phyloP scores from a whole-genome alignment of 345 rosid genomes.

The Lepidium didymum region DNA sequence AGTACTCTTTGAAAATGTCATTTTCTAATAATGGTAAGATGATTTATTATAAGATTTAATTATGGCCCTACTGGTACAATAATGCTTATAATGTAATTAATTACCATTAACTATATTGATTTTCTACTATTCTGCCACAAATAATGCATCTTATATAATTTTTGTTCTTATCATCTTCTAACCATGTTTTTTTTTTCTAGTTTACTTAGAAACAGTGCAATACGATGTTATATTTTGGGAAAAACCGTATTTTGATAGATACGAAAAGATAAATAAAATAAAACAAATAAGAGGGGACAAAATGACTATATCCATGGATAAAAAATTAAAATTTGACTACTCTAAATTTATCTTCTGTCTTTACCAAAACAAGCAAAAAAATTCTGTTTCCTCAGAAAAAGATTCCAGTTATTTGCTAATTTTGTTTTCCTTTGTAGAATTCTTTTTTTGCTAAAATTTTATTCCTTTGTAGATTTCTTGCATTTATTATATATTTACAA shows the following conservation, averaged over 20 bases:
- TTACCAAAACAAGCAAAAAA: neutral
- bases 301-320: too few species aligned
- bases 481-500: neutral
- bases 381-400: neutral
- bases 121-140: neutral
- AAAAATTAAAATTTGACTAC: too few species aligned
- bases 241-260: too few species aligned
- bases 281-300: too few species aligned
- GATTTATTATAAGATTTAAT: neutral
- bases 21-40: conserved; percentile 1
- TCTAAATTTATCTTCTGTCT: neutral
- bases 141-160: neutral
- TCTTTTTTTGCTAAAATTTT: too few species aligned
- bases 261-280: too few species aligned
- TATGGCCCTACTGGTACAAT: neutral
- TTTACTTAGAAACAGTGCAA: neutral
- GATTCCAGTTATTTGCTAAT: neutral
- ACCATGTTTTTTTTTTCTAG: neutral
- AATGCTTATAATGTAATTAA: neutral
- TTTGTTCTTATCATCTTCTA: conserved; percentile 1
- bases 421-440: neutral
- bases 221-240: neutral
- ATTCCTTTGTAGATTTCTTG: neutral
- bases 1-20: neutral
- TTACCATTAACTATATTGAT: neutral